These are phyloP conservation scores for Hansenula sp. DNA, from an alignment of 1,139 yeast genomes.

Conservation along the genomic window DNA sequence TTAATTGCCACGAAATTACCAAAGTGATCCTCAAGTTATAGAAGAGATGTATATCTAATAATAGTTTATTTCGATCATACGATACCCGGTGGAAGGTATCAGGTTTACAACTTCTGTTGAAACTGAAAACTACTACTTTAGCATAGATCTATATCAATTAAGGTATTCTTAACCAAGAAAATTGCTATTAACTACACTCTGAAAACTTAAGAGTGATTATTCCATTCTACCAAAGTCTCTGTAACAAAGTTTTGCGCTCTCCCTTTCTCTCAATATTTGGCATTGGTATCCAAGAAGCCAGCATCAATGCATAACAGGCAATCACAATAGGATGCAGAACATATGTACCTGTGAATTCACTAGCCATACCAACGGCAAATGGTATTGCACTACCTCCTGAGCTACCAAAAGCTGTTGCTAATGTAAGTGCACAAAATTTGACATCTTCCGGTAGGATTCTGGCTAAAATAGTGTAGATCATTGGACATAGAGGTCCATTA, in stretches of 20 bases:
- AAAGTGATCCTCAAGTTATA: too few species aligned
- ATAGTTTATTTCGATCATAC: too few species aligned
- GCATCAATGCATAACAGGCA: conserved; percentile 35
- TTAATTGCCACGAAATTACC: too few species aligned
- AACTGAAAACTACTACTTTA: too few species aligned
- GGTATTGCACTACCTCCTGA: conserved; percentile 61
- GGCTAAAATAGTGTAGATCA: conserved; percentile 45
- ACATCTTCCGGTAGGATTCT: conserved; percentile 50
- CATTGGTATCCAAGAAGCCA: conserved; percentile 40
- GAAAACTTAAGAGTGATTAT: too few species aligned
- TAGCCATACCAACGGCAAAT: conserved; percentile 49
- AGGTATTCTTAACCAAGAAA: too few species aligned
- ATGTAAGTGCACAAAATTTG: conserved; percentile 48
- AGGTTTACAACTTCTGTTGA: too few species aligned
- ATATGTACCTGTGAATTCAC: conserved; percentile 48
- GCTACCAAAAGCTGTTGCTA: conserved; percentile 57
- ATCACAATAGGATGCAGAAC: conserved; percentile 56
- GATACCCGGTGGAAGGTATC: too few species aligned
- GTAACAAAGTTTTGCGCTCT: conserved; percentile 15
- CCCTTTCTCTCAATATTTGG: conserved; percentile 36
- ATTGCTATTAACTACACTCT: too few species aligned
- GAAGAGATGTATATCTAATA: too few species aligned
- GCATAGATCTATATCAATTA: too few species aligned
- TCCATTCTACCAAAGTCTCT: conserved; percentile 21
- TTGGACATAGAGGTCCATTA: conserved; percentile 54